Base-by-base conservation (phyloP, 78 protist species). In the Guillardia theta region DNA sequence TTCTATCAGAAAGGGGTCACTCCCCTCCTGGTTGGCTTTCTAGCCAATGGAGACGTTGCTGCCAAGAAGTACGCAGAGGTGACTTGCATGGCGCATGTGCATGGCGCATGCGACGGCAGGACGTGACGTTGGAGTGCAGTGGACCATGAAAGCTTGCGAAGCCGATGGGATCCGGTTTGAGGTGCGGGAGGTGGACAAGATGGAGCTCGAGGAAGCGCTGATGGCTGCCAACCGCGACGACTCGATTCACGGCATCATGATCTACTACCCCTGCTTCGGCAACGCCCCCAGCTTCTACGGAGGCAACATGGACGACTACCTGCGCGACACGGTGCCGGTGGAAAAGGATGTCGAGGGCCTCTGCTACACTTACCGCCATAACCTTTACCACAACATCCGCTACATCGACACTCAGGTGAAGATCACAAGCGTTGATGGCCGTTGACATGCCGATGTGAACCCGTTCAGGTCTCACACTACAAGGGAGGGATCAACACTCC, bases 181-280 rank as follows among this genome's bases (percentile, higher is more conserved):
- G 53, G 70, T 96, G 80, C 94, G 95, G 58, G 92, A 64, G 36
- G 92, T 93, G 45, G 95, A 58, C 33, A 87, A 95, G 46, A 83
- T 80, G 9, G 96, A 96, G 62, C 93, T 96, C 8, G 97, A 95
- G 43, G 95, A 94, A 39, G 70, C 41, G 48, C 93, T 96, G 36
- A 45, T 92, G 12, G 95, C 93, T 1, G 97, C 97, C 0, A 96
- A 96, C 15, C 62, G 47, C 47, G 97, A 96, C 94, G 78, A 83
- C 39, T 2, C 41, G 44, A 95, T 97, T 41, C 95, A 97, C 53
- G 98, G 98, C 47, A 97, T 97, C 54, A 92, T 97, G 93, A 93
- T 97, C 36, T 97, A 97, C 94, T 97, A 95, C 43, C 98, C 98
- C 18, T 97, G 96, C 48, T 97, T 97, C 92, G 97, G 96, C 4